These are phyloP conservation scores for Eremothecium cymbalariae DNA, from an alignment of 1,139 yeast species.

Conservation along the genomic window DNA sequence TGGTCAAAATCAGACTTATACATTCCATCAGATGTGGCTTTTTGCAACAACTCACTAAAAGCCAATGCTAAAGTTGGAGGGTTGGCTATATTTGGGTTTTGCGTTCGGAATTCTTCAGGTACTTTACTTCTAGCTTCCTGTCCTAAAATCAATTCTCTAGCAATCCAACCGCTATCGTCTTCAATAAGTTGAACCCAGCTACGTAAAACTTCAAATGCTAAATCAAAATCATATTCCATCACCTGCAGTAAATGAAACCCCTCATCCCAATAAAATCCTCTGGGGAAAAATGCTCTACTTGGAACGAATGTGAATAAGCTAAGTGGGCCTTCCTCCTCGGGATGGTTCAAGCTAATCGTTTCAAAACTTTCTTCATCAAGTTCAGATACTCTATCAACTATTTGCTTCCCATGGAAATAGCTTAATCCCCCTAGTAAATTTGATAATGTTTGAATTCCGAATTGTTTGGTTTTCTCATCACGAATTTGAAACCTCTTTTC, in stretches of 20 bases:
- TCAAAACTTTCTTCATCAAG: constrained; percentile 60
- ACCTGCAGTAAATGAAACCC: constrained; percentile 89
- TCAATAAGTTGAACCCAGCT: constrained; percentile 88
- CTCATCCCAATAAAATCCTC: constrained; percentile 99
- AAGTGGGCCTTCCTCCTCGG: constrained; percentile 54
- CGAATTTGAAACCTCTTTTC: constrained; percentile 44
- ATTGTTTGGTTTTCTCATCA: constrained; percentile 38
- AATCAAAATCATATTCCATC: constrained; percentile 73
- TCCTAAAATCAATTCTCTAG: constrained; percentile 90
- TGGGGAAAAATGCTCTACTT: constrained; percentile 86
- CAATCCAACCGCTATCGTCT: constrained; percentile 93
- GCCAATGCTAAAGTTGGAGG: constrained; percentile 91
- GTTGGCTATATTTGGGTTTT: constrained; percentile 85
- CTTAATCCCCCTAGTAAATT: constrained; percentile 87
- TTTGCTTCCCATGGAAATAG: constrained; percentile 78
- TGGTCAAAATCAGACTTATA: constrained; percentile 8
- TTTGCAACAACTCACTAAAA: constrained; percentile 57
- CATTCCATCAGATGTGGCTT: constrained; percentile 29
- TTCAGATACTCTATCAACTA: constrained; percentile 66
- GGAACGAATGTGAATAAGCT: constrained; percentile 82
- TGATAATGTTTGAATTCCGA: constrained; percentile 73
- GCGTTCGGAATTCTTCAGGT: constrained; percentile 77
- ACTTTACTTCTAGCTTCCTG: constrained; percentile 84
- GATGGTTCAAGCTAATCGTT: constrained; percentile 42
- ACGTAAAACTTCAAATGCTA: constrained; percentile 69